Percentiles rank a stretch among this genome's conserved stretches.
These are phyloP conservation scores for Gleditsia sinensis DNA, from an alignment of 306 rosid species.

Conservation along the genomic window DNA sequence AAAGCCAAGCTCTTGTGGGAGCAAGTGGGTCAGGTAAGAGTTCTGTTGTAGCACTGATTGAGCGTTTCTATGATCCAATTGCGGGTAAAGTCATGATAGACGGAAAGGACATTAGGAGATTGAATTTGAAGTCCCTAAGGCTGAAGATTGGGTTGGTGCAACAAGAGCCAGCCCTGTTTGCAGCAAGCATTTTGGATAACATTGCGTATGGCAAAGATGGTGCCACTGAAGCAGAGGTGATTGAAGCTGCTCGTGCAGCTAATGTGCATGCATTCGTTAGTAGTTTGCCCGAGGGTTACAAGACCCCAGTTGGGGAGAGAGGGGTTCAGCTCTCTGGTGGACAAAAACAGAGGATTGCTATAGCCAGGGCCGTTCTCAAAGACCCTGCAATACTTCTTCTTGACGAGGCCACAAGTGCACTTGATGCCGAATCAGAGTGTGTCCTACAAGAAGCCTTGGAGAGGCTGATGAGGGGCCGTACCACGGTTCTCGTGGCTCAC, in stretches of 20 bases:
- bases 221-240: slow-evolving; percentile 78
- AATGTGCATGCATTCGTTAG: slow-evolving; percentile 89
- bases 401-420: slow-evolving; percentile 97
- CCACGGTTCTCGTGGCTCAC: slow-evolving; percentile 93
- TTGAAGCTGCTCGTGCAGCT: slow-evolving; percentile 90
- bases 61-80: slow-evolving; percentile 87
- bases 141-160: slow-evolving; percentile 87
- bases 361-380: slow-evolving; percentile 94
- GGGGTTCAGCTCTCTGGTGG: slow-evolving; percentile 98
- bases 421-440: slow-evolving; percentile 94
- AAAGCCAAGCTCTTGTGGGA: slow-evolving; percentile 96
- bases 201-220: slow-evolving; percentile 95
- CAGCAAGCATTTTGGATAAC: slow-evolving; percentile 86
- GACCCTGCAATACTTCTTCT: slow-evolving; percentile 86
- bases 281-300: slow-evolving; percentile 86
- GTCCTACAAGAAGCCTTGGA: slow-evolving; percentile 93
- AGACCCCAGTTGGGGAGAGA: slow-evolving; percentile 92
- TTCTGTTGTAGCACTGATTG: slow-evolving; percentile 82
- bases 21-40: slow-evolving; percentile 99
- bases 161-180: slow-evolving; percentile 94
- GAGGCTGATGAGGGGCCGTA: slow-evolving; percentile 96
- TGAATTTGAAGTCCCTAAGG: slow-evolving; percentile 78
- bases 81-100: slow-evolving; percentile 94
- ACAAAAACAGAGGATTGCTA: slow-evolving; percentile 94
- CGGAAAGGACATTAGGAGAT: slow-evolving; percentile 81